Base-by-base conservation (phyloP, 2,329 filamentous ascomycete species). In the Stachybotrys elegans region DNA sequence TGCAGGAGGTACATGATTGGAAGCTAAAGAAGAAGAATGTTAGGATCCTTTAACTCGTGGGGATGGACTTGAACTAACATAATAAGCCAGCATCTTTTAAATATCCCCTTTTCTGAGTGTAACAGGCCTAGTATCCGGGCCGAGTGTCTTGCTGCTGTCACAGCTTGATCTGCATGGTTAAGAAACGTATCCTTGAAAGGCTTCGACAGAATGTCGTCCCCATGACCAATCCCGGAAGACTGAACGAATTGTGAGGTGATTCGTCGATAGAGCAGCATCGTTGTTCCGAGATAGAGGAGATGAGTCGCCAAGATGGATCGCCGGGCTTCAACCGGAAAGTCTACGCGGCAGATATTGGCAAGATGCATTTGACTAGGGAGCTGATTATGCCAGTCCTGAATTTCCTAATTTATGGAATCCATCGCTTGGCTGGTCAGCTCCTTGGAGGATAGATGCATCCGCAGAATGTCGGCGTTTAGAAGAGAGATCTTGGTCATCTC, bases 401-500 rank as follows among this genome's bases (percentile, higher is more conserved):
- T 6, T 21, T 43, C 44, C 20, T 32, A n/a, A 13, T 19, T 39
- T 14, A 46, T 42, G 40, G 25, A 20, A 13, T 40, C 6, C 14
- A 46, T 22, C 12, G 32, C 32, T 1, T 22, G 23, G 17, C 21
- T 31, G 20, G 44, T 43, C 13, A 46, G 35, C 13, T 43, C 44
- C 13, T 34, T 34, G 21, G 38, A 31, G 3, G 31, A 22, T n/a
- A 43, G 16, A 19, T 46, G 40, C 44, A 46, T 40, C n/a, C 44
- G 44, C 27, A 46, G 22, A 12, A 46, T 46, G 17, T 43, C 31
- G 11, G 44, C 25, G n/a, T 46, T 46, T 23, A 46, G 40, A 5
- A 46, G 19, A 25, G 40, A 46, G 25, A 46, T 46, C 19, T 43
- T 46, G n/a, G 40, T 39, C 27, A 46, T 43, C 43, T 43, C 44